Percentiles rank a stretch among this genome's conserved stretches.
Evolutionary conservation across 2,329 filamentous ascomycete species (phyloP).

Genomic region (Dothiorella sarmentorum): DNA sequence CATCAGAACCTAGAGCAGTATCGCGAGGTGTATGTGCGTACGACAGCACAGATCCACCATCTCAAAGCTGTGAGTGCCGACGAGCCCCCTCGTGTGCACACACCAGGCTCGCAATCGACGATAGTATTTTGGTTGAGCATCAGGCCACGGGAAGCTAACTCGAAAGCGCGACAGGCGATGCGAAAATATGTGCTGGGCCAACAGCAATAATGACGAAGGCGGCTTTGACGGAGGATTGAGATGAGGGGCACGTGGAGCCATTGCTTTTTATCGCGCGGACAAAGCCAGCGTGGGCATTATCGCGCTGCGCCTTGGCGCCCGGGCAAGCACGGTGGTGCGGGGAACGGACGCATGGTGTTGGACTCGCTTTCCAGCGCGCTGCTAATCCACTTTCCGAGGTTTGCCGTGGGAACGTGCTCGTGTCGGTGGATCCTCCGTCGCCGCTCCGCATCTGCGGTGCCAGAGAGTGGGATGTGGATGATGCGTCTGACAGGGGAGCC

Average conservation of each 20-base stretch:
- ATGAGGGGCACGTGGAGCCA: slow-evolving; percentile 15
- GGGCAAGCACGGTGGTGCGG: slow-evolving; percentile 14
- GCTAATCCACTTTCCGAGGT: slow-evolving; percentile 12
- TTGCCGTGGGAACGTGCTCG: slow-evolving; percentile 12
- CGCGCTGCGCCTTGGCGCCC: slow-evolving; percentile 4
- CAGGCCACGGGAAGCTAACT: slow-evolving; percentile 23
- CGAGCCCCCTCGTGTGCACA: slow-evolving; percentile 15
- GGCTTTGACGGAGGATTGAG: slow-evolving; percentile 8
- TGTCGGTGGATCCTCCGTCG: slow-evolving; percentile 13
- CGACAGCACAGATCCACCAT: slow-evolving; percentile 67
- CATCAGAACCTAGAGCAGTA: slow-evolving; percentile 84
- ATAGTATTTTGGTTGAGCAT: slow-evolving; percentile 3
- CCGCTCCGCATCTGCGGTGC: slow-evolving; percentile 8
- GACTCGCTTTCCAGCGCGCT: background rate
- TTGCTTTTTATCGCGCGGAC: background rate
- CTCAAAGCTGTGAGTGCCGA: slow-evolving; percentile 49
- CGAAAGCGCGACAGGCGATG: slow-evolving; percentile 32
- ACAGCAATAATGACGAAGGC: background rate
- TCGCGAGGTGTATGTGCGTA: slow-evolving; percentile 78
- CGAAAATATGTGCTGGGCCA: slow-evolving; percentile 38
- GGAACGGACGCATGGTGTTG: slow-evolving; percentile 7
- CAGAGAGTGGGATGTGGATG: slow-evolving; percentile 11
- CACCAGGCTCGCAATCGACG: background rate
- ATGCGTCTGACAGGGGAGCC: background rate
- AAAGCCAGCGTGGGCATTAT: background rate